Conservation (phyloP, 495 filamentous ascomycete genomes). For the Aspergillus steynii region DNA sequence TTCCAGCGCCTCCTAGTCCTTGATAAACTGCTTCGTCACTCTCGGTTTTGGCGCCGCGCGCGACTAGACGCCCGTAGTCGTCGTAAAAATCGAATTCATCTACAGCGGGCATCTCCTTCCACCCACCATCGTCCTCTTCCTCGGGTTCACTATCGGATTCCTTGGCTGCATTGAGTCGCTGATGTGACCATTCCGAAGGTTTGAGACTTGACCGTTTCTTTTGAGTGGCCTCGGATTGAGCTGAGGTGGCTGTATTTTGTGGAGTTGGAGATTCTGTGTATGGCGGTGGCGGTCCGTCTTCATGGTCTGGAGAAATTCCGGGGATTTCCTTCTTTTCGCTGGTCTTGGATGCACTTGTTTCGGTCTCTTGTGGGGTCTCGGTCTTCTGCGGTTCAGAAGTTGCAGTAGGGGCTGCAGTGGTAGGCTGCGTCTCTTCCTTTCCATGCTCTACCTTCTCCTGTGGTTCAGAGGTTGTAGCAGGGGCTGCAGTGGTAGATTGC, state of each 20-base stretch:
- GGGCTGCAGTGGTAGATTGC: neutral
- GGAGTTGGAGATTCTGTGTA: constrained; percentile 21
- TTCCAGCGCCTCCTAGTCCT: constrained; percentile 81
- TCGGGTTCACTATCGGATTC: constrained; percentile 42
- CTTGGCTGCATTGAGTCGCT: constrained; percentile 65
- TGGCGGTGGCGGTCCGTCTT: constrained; percentile 20
- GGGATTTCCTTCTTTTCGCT: constrained; percentile 6
- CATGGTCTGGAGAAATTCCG: neutral
- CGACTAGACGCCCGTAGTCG: constrained; percentile 85
- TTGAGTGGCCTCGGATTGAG: constrained; percentile 18
- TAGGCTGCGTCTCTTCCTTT: constrained; percentile 1
- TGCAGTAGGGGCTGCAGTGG: neutral
- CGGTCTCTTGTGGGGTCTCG: neutral
- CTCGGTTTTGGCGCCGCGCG: constrained; percentile 69
- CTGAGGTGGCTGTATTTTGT: constrained; percentile 6
- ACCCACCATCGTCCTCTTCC: constrained; percentile 59
- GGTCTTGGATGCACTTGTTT: neutral
- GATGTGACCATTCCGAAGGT: constrained; percentile 89
- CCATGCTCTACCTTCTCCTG: neutral
- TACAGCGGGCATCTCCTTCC: constrained; percentile 93
- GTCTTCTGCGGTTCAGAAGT: neutral
- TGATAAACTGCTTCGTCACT: constrained; percentile 71
- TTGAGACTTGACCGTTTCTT: constrained; percentile 24
- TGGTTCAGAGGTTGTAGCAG: neutral
- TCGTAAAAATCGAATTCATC: constrained; percentile 94